phyloP scores from a whole-genome alignment of 1,139 yeast genomes.

The Protomyces macrosporus region DNA sequence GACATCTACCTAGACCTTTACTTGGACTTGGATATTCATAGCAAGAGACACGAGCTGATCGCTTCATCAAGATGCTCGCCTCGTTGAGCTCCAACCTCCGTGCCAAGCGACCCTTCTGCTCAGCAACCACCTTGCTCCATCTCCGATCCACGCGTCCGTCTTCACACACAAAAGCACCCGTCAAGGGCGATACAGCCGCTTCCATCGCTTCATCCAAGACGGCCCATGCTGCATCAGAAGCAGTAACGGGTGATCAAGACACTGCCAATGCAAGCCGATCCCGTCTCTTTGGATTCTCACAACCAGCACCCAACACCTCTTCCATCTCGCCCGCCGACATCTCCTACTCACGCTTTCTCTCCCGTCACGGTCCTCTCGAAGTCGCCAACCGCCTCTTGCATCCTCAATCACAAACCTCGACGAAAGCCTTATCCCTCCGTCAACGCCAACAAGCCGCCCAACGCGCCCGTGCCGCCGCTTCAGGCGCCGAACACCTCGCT shows the following conservation, averaged over 20 bases:
- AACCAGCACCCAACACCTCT: constrained; percentile 15
- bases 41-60: background rate
- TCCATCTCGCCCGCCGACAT: constrained; percentile 18
- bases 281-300: background rate
- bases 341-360: constrained; percentile 19
- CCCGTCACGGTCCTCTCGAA: constrained; percentile 20
- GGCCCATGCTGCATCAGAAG: no score
- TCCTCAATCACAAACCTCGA: background rate
- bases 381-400: constrained; percentile 18
- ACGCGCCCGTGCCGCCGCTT: background rate
- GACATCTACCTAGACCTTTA: no score
- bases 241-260: no score
- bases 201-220: background rate
- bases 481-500: background rate
- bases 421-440: background rate
- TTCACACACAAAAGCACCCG: background rate
- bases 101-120: background rate
- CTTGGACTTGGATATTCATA: no score
- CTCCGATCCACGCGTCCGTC: background rate
- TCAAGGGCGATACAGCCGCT: background rate
- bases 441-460: background rate
- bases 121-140: background rate
- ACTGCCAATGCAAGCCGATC: background rate
- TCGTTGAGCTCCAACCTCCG: background rate
- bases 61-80: background rate